Percentiles rank a stretch among this genome's conserved stretches.
phyloP scores from a whole-genome alignment of 345 rosid genomes.

The Linum trigynum region DNA sequence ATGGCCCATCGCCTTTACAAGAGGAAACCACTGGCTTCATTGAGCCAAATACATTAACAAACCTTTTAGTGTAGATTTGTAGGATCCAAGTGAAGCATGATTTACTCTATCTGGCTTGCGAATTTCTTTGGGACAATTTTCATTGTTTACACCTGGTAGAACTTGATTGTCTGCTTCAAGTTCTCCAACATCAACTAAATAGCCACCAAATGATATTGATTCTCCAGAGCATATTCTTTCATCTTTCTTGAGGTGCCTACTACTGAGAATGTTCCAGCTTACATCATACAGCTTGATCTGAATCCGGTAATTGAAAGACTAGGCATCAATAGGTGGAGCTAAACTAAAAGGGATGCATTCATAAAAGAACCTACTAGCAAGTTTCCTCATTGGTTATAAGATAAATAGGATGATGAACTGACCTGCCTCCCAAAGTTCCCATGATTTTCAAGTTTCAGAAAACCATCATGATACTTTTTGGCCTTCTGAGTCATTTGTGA shows the following conservation, averaged over 20 bases:
- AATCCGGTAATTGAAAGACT: conserved; percentile 11
- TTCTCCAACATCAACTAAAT: conserved; percentile 48
- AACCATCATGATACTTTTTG: conserved; percentile 61
- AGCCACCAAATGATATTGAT: conserved; percentile 30
- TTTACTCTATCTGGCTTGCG: conserved; percentile 13
- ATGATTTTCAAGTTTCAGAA: conserved; percentile 22
- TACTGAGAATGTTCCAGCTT: conserved; percentile 26
- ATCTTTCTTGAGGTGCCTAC: conserved; percentile 43
- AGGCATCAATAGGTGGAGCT: conserved; percentile 10
- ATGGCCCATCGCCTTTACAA: not conserved
- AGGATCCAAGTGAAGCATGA: conserved; percentile 14
- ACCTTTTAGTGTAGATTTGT: conserved; percentile 29
- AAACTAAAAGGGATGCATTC: not conserved
- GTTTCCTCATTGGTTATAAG: too few relatives aligned
- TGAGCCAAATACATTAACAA: conserved; percentile 1
- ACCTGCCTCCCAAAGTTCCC: conserved; percentile 48
- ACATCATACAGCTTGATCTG: conserved; percentile 50
- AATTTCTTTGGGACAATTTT: conserved; percentile 2
- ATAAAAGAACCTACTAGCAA: too few relatives aligned
- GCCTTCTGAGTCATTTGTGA: conserved; percentile 50
- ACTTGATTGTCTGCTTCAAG: conserved; percentile 20
- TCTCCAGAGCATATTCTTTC: conserved; percentile 39
- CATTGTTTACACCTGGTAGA: conserved; percentile 12
- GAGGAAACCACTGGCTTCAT: not conserved
- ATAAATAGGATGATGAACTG: not conserved